A percentile compares a stretch with the other conserved stretches of the same genome.
Conservation (phyloP, 768 basidiomycete genomes). For the Pleurotus pulmonarius region DNA sequence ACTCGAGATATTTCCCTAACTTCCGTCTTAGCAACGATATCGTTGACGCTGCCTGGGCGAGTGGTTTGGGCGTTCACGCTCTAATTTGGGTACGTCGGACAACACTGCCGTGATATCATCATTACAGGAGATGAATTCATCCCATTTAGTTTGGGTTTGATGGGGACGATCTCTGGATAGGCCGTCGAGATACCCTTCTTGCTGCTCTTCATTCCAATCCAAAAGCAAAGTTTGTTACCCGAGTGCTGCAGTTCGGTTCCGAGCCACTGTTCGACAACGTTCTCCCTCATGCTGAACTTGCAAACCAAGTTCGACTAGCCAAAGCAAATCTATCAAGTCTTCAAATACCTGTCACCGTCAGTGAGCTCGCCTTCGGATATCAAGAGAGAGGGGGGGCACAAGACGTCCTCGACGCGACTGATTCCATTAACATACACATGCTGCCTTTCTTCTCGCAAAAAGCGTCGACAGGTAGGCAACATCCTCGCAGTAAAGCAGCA, state of each 20-base stretch:
- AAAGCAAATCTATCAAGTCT: constrained; percentile 41
- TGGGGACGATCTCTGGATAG: constrained; percentile 36
- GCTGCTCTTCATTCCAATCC: constrained; percentile 41
- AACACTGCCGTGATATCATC: neutral
- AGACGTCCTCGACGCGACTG: constrained; percentile 46
- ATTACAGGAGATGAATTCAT: no score
- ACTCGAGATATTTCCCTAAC: neutral
- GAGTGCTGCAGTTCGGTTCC: constrained; percentile 55
- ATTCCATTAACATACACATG: constrained; percentile 56
- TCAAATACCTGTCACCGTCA: constrained; percentile 55
- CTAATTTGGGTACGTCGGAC: constrained; percentile 47
- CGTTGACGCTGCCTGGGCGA: constrained; percentile 54
- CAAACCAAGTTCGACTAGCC: constrained; percentile 39
- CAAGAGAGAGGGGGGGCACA: constrained; percentile 48
- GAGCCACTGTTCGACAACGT: constrained; percentile 54
- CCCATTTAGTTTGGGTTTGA: constrained; percentile 31
- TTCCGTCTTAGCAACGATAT: constrained; percentile 34
- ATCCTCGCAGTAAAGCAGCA: no score
- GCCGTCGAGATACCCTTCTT: constrained; percentile 41
- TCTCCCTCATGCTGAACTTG: constrained; percentile 36
- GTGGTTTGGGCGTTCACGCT: constrained; percentile 52
- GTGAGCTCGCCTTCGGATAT: constrained; percentile 44
- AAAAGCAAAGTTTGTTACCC: constrained; percentile 50
- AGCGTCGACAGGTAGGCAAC: constrained; percentile 39
- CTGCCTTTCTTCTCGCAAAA: constrained; percentile 50